These are phyloP conservation scores for Veloporphyrellus conicus DNA, from an alignment of 1,284 basidiomycete species.

Conservation along the genomic window DNA sequence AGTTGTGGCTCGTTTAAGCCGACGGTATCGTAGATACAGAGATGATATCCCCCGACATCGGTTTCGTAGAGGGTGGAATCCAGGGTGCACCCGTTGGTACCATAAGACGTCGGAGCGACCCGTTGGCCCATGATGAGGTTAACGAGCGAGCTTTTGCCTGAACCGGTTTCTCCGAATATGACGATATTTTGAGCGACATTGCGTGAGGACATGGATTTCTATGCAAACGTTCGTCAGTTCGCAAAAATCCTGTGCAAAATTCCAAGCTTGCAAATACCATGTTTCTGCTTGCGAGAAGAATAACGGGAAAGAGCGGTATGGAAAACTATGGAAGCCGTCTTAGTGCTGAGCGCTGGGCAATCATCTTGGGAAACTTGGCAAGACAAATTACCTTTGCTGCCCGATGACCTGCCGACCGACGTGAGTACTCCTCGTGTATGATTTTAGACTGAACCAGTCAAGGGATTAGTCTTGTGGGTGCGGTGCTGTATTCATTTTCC, in stretches of 20 bases:
- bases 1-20: slow-evolving; percentile 31
- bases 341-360: neutral
- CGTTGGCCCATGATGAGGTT: slow-evolving; percentile 28
- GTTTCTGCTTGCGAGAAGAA: neutral
- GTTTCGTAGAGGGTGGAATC: slow-evolving; percentile 26
- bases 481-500: neutral
- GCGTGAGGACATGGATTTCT: slow-evolving; percentile 17
- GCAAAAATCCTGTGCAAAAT: neutral
- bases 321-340: neutral
- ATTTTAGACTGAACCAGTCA: neutral
- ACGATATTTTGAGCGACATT: slow-evolving; percentile 23
- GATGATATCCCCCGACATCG: slow-evolving; percentile 9
- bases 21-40: slow-evolving; percentile 29
- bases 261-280: slow-evolving; percentile 15
- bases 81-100: slow-evolving; percentile 30
- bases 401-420: slow-evolving; percentile 7
- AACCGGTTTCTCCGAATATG: slow-evolving; percentile 32
- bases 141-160: slow-evolving; percentile 33
- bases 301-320: slow-evolving; percentile 1
- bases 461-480: neutral
- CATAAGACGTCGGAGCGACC: slow-evolving; percentile 26
- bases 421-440: slow-evolving; percentile 23
- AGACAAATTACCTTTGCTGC: too few relatives aligned
- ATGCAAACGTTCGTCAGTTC: slow-evolving; percentile 5
- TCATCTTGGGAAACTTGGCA: neutral